Evolutionary conservation across 306 rosid genomes (phyloP), one percentile per base, ranked within the genome.

Genomic region (Datisca glomerata): DNA sequence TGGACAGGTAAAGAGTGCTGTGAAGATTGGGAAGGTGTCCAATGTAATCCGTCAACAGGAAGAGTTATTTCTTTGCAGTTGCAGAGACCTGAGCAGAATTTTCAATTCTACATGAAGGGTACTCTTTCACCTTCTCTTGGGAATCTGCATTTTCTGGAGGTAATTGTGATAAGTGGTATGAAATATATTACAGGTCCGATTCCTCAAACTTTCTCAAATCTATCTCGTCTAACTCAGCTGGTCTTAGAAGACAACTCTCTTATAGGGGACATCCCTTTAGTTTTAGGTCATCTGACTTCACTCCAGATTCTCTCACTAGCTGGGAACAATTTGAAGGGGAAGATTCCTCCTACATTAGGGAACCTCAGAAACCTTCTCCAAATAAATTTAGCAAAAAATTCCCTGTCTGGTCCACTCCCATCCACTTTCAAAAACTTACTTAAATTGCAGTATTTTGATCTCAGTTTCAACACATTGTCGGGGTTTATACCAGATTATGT

Each of bases 1-100:
- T 89, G 98, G 98, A 64, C 66, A 0, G 61, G 91, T 17, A 59
- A 33, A 42, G 93, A 84, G 12, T 89, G 98, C 84, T 89, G 98
- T 23, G 80, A 86, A 18, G 86, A 93, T 4, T 89, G 98, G 98
- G 95, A 84, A 56, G 98, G 98, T 18, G 80, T 89, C 45, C 51
- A 75, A 43, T 89, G 98, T 61, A 71, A 75, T 22, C 64, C 76
- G 10, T 68, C 77, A 13, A 71, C 75, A 12, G 98, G 98, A 13
- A 38, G 98, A 45, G 93, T 89, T 18, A 89, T 70, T 17, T 56
- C 22, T 41, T 76, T 89, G 69, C 79, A 68, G 79, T 57, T 89
- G 60, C 93, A 84, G 63, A 75, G 81, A 37, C 81, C 93, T 6
- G 75, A 31, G 7, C 50, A 48, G 43, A 79, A 68, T 21, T 53